Evolutionary conservation across 257 asterid species (phyloP), one percentile per base, ranked within the genome.

Genomic region (Solanum etuberosum): DNA sequence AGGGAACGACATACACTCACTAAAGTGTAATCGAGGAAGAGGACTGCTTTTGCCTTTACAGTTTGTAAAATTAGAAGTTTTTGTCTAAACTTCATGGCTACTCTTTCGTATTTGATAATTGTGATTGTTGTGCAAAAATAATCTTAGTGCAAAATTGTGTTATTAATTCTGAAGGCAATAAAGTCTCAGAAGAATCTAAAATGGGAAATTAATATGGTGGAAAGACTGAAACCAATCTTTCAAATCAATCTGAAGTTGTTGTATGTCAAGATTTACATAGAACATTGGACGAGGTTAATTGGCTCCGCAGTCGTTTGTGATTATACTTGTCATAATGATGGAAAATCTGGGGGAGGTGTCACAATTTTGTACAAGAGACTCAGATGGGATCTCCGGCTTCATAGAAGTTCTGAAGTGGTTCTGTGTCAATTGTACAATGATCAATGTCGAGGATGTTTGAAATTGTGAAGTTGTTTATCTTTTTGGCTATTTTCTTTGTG

Each of bases 361-460:
- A 42, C 48, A 42, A 42, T 11, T 42, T 42, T 42, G 48, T 42
- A 42, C 48, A 42, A 42, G 48, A 42, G 48, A 42, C 15, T 42
- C 88, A 70, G 90, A 43, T 3, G 88, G 87, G 32, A 65, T 43
- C 63, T 77, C 80, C 23, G 67, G 46, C 46, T 86, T 48, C 27
- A 84, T 63, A 27, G 91, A 90, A 88, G 87, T 93, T 73, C 72
- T 89, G n/a, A 95, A 93, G 91, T 97, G 99, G 99, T 95, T 94
- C 91, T 97, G 99, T 90, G 90, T 91, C 87, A 97, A 97, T 90
- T 97, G 99, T 90, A 95, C 99, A 3, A 91, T 95, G 96, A 92
- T 77, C 83, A 97, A 97, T 88, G 83, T 92, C 88, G 96, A 91
- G 35, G 90, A 29, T 59, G 90, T 89, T 85, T 76, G 87, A 25